Evolutionary conservation across 345 rosid genomes (phyloP), one percentile per base, ranked within the genome.

Genomic region (Brassica incana): DNA sequence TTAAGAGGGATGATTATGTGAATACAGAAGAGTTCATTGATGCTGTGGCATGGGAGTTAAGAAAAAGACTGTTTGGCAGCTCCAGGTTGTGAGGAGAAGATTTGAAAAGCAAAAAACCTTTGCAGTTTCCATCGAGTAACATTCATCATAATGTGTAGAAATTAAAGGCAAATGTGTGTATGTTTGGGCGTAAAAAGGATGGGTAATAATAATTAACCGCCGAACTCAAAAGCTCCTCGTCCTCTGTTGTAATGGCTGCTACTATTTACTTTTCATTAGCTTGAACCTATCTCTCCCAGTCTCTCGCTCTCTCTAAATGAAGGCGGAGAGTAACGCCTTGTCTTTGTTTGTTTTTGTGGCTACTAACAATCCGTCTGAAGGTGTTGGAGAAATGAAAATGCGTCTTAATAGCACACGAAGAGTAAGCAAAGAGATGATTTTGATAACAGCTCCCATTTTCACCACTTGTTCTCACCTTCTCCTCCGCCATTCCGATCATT

Each of bases 1-100:
- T 87, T 36, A 32, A 60, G 15, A 85, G 90, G 83, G 85, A 75
- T 11, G 81, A 78, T 18, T 89, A 85, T 84, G 83, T 88, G 71
- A 91, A 84, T 73, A 91, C 94, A 0, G 92, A 89, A 73, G 90
- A 89, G 81, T 91, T 91, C 85, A 87, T 91, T 38, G 94, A 89
- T 62, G 89, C 90, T 20, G 92, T 91, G 52, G 93, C 90, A 9
- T 85, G 82, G 68, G 90, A 87, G 81, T 83, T 89, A 70, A 86
- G 83, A 68, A 78, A 74, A 67, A 88, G 85, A 71, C 71, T 91
- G 70, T 52, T 79, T 74, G 64, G 92, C 81, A 92, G 86, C 89
- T 71, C 77, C 14, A 78, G 6, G 60, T 65, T 78, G 72, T 78
- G 30, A 27, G 30, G 30, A 27, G 30, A 27, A 27, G 30, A 40